These are phyloP conservation scores for Penicillium angulare DNA, from an alignment of 495 filamentous ascomycete species.

Conservation along the genomic window DNA sequence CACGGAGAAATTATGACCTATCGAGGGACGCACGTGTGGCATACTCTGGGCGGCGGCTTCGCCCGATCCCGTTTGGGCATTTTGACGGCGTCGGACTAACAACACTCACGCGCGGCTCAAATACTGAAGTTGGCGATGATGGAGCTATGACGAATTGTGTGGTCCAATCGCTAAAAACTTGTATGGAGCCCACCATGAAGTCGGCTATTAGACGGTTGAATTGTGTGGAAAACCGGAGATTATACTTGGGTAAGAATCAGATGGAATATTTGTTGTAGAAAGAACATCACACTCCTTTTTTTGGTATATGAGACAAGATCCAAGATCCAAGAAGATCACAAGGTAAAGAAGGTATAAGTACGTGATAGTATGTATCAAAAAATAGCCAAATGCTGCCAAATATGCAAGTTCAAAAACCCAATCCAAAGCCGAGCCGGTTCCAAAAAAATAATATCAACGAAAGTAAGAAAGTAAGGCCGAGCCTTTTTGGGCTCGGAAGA, in stretches of 20 bases:
- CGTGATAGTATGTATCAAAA: slow-evolving; percentile 22
- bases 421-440: slow-evolving; percentile 10
- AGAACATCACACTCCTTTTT: slow-evolving; percentile 6
- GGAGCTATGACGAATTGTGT: background rate
- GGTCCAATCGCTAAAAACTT: background rate
- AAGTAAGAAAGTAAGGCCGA: slow-evolving; percentile 15
- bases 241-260: background rate
- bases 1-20: slow-evolving; percentile 4
- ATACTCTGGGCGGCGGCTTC: background rate
- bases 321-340: slow-evolving; percentile 3
- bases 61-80: background rate
- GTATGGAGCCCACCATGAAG: background rate
- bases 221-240: background rate
- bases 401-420: slow-evolving; percentile 26
- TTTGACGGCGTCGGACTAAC: background rate
- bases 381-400: slow-evolving; percentile 25
- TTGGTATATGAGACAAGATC: slow-evolving; percentile 3
- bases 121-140: background rate
- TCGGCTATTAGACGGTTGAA: background rate
- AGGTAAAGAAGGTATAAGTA: slow-evolving; percentile 14
- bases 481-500: slow-evolving; percentile 10
- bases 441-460: slow-evolving; percentile 5
- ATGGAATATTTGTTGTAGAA: background rate
- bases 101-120: background rate
- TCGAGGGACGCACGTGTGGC: slow-evolving; percentile 13